Evolutionary conservation across 106 monocot genomes (phyloP).

Genomic region (Dioscorea dumetorum): DNA sequence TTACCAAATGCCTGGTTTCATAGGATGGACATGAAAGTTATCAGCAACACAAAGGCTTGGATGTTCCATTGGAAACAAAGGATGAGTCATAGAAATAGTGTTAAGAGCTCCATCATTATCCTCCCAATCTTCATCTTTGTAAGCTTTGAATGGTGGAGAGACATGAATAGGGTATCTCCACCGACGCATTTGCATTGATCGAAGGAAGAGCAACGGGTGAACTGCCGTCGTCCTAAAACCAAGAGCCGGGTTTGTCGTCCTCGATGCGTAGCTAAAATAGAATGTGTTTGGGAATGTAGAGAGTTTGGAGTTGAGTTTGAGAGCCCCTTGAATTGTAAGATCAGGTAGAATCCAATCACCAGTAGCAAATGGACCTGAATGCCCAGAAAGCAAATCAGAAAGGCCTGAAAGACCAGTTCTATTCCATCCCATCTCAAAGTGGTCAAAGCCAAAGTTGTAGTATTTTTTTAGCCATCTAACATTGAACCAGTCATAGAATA

Average conservation of each 20-base stretch:
- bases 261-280: constrained; percentile 89
- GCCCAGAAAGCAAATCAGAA: constrained; percentile 43
- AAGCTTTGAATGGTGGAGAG: constrained; percentile 62
- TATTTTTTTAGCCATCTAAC: constrained; percentile 74
- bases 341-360: constrained; percentile 97
- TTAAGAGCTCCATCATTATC: constrained; percentile 78
- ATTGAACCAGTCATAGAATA: constrained; percentile 81
- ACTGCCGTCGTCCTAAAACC: constrained; percentile 11
- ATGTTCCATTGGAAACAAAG: constrained; percentile 51
- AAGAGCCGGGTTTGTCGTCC: constrained; percentile 49
- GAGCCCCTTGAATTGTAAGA: constrained; percentile 72
- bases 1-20: constrained; percentile 64
- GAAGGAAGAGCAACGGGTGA: constrained; percentile 64
- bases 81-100: constrained; percentile 76
- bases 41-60: constrained; percentile 46
- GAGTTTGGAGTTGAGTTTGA: constrained; percentile 43
- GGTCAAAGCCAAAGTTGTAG: constrained; percentile 94
- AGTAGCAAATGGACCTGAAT: constrained; percentile 73
- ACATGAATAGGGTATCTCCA: constrained; percentile 46
- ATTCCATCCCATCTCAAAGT: constrained; percentile 62
- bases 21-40: constrained; percentile 43
- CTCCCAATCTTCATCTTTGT: constrained; percentile 77
- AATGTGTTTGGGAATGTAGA: constrained; percentile 69
- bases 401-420: constrained; percentile 59
- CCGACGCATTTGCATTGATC: constrained; percentile 72